phyloP scores from a whole-genome alignment of 2,329 filamentous ascomycete genomes.

The Microthyrium microscopicum region DNA sequence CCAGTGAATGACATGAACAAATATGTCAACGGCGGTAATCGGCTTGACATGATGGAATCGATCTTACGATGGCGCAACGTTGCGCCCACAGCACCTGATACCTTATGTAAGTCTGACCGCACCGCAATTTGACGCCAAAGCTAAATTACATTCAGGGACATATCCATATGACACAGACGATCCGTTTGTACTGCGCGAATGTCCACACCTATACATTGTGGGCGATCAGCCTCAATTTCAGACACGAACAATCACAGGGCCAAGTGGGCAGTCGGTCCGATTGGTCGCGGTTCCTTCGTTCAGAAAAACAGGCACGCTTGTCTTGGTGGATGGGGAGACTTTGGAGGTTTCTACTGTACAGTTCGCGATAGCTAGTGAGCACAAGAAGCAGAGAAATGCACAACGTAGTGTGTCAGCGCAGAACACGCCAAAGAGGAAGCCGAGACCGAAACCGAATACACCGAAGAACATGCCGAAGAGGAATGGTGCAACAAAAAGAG shows the following conservation, averaged over 20 bases:
- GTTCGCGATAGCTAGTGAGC: too few species aligned
- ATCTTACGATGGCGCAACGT: conserved; percentile 85
- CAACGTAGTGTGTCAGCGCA: too few species aligned
- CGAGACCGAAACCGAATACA: too few species aligned
- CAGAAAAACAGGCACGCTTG: conserved; percentile 56
- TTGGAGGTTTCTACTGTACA: conserved; percentile 59
- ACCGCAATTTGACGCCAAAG: conserved; percentile 1
- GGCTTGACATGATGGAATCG: conserved; percentile 80
- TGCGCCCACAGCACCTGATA: conserved; percentile 91
- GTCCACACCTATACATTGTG: conserved; percentile 82
- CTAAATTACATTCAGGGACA: conserved; percentile 43
- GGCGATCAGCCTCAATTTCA: conserved; percentile 71
- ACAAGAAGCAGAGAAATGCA: too few species aligned
- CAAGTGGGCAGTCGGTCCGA: conserved; percentile 52
- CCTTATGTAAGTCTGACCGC: conserved; percentile 51
- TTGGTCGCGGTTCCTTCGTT: conserved; percentile 78
- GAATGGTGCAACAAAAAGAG: too few species aligned
- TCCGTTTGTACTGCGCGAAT: conserved; percentile 69
- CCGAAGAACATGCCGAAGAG: too few species aligned
- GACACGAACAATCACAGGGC: conserved; percentile 49
- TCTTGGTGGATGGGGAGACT: conserved; percentile 74
- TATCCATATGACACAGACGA: conserved; percentile 94
- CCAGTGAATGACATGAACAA: conserved; percentile 88
- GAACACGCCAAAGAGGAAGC: too few species aligned
- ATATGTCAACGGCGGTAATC: conserved; percentile 64